phyloP scores from a whole-genome alignment of 2,329 filamentous ascomycete genomes.

The Verticillium klebahnii region DNA sequence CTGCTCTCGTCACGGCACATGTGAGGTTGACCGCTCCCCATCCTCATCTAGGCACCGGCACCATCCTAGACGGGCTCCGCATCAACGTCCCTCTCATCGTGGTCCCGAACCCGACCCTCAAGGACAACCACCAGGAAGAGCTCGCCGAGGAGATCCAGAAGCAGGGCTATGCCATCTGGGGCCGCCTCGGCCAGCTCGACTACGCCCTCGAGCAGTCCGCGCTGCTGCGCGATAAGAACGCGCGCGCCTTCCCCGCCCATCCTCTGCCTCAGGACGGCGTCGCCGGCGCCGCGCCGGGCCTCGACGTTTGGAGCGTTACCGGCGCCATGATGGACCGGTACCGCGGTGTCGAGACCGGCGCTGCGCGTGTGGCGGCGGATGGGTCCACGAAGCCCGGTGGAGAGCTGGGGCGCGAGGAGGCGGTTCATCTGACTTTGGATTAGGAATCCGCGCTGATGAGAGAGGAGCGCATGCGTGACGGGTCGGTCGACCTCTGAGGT shows the following conservation, averaged over 20 bases:
- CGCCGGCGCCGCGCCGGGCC: not conserved
- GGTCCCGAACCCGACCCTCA: constrained; percentile 75
- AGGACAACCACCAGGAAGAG: constrained; percentile 89
- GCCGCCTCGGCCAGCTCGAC: constrained; percentile 10
- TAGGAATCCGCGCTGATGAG: constrained; percentile 18
- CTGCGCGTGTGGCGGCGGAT: not conserved
- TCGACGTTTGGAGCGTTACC: constrained; percentile 11
- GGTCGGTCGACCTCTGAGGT: not conserved
- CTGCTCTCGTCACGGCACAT: no score
- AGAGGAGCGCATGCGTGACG: not conserved
- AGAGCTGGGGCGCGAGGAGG: constrained; percentile 29
- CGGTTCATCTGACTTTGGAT: constrained; percentile 31
- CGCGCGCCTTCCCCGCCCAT: constrained; percentile 8
- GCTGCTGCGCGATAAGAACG: constrained; percentile 9
- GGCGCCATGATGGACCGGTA: constrained; percentile 10
- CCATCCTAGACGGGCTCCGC: constrained; percentile 77
- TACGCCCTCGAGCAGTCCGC: constrained; percentile 11
- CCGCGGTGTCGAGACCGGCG: not conserved
- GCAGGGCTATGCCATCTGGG: constrained; percentile 67
- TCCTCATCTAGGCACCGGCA: constrained; percentile 67
- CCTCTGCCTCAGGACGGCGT: not conserved
- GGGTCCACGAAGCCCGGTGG: not conserved
- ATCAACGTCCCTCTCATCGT: constrained; percentile 75
- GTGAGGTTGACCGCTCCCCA: not conserved
- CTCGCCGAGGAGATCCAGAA: constrained; percentile 71